Percentiles rank a stretch among this genome's conserved stretches.
phyloP scores from a whole-genome alignment of 257 asterid genomes.

The Solanum neorickii region DNA sequence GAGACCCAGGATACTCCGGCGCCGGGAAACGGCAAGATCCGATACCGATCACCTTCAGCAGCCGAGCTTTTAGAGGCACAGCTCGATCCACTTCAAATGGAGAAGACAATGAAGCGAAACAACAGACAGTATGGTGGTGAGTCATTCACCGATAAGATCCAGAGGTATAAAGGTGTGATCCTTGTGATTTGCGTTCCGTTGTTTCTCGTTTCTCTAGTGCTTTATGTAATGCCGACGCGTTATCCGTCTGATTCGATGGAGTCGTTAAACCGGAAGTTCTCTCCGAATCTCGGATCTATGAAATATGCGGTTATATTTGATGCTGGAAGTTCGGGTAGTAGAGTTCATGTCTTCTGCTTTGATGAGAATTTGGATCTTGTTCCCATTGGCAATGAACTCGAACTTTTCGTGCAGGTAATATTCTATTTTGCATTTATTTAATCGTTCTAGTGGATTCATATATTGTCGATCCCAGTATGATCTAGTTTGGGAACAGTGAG shows the following conservation, averaged over 20 bases:
- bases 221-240: conserved; percentile 22
- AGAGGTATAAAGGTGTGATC: conserved; percentile 53
- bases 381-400: conserved; percentile 19
- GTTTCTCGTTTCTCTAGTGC: conserved; percentile 15
- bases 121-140: conserved; percentile 22
- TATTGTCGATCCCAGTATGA: background rate
- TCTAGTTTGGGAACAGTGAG: background rate
- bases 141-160: conserved; percentile 53
- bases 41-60: conserved; percentile 91
- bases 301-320: conserved; percentile 26
- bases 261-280: conserved; percentile 18
- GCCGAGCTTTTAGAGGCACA: conserved; percentile 67
- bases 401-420: conserved; percentile 6
- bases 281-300: conserved; percentile 5
- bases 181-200: conserved; percentile 59
- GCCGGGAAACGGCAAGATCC: conserved; percentile 88
- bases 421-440: background rate
- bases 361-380: conserved; percentile 8
- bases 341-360: conserved; percentile 29
- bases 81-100: conserved; percentile 28
- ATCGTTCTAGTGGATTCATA: background rate
- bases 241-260: conserved; percentile 8
- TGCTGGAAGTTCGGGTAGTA: conserved; percentile 31
- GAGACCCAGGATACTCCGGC: conserved; percentile 40
- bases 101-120: conserved; percentile 51